These are phyloP conservation scores for Ophiostoma ips DNA, from an alignment of 2,329 filamentous ascomycete species.

Conservation along the genomic window DNA sequence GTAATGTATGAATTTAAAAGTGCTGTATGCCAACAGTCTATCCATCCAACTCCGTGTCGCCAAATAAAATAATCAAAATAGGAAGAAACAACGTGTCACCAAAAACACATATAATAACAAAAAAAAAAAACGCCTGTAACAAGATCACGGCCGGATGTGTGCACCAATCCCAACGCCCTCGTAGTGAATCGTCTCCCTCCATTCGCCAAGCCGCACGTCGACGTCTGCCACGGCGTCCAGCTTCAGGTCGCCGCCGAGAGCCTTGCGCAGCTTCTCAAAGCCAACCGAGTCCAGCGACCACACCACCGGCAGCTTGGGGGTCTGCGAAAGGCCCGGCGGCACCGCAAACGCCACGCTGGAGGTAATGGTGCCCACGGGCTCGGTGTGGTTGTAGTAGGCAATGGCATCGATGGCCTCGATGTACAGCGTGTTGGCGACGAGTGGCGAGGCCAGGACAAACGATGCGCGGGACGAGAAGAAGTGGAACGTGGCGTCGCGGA, in stretches of 20 bases:
- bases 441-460: conserved; percentile 70
- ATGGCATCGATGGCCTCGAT: conserved; percentile 73
- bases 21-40: not conserved
- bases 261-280: conserved; percentile 66
- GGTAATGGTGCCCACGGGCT: conserved; percentile 63
- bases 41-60: not conserved
- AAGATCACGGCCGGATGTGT: conserved; percentile 31
- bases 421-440: conserved; percentile 57
- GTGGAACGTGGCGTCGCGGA: conserved; percentile 76
- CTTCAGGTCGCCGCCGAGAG: conserved; percentile 66
- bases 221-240: conserved; percentile 68
- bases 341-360: conserved; percentile 64
- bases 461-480: conserved; percentile 73
- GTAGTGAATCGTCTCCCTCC: conserved; percentile 60
- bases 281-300: conserved; percentile 68
- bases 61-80: not conserved
- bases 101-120: not conserved
- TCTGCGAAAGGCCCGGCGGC: conserved; percentile 56
- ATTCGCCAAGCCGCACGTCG: conserved; percentile 59
- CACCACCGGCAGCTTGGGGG: conserved; percentile 67
- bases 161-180: conserved; percentile 57
- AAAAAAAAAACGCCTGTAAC: not conserved
- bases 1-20: not conserved
- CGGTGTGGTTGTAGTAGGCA: conserved; percentile 69
- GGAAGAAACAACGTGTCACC: no score